Base-by-base conservation (phyloP, 495 filamentous ascomycete species). In the Acidomyces sp. region DNA sequence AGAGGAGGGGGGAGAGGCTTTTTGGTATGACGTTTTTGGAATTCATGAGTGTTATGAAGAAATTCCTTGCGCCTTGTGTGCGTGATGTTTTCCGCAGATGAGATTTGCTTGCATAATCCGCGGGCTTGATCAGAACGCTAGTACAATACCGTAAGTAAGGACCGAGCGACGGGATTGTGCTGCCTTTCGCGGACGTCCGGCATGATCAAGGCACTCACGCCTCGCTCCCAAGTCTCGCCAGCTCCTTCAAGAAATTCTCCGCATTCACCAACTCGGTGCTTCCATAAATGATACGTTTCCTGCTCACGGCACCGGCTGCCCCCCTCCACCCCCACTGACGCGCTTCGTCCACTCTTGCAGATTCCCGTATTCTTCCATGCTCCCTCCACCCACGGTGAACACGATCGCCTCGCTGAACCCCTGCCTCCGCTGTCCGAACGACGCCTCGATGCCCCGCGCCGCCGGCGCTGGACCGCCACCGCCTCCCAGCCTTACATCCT, bases 331-430 rank as follows among this genome's bases (percentile, higher is more conserved):
- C 25, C 71, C 69, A 39, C 68, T 75, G 5, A 80, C 81, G 39
- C 87, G 71, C 56, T 74, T 72, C 6, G 85, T 83, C 92, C 92
- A 99, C 55, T 96, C 90, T 55, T 93, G 85, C 56, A 99, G 58
- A 57, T 99, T 99, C 11, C 87, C 87, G 59, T 99, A 99, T 58
- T 99, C 92, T 51, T 96, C 92, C 86, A 95, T 95, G 53, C 85
- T 93, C 18, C 92, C 90, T 38, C 90, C 90, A 9, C 90, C 90
- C 15, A 99, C 88, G 12, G 85, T 92, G 54, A 99, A 96, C 20
- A 96, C 92, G 41, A 96, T 79, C 6, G 90, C 88, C 54, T 99
- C 92, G 22, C 78, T 84, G 56, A 93, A 99, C 3, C 85, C 87
- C 51, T 96, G 92, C 41, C 90, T 68, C 28, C 88, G 65, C 61